Evolutionary conservation across 2,329 filamentous ascomycete species (phyloP).

Genomic region (Aspergillus flavus): DNA sequence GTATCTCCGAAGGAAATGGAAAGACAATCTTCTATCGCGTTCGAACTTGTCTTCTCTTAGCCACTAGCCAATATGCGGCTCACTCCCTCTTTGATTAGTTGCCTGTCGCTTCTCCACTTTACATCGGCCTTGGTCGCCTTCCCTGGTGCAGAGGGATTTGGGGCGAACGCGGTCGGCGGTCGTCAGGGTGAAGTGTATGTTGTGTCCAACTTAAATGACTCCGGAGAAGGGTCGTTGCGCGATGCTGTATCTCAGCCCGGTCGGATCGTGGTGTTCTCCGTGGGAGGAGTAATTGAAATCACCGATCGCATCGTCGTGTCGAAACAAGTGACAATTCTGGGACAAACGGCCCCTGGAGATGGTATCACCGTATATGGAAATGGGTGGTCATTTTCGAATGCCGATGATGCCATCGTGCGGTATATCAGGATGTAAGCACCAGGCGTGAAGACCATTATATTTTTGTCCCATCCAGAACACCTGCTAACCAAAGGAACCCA

Average conservation of each 20-base stretch:
- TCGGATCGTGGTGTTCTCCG: constrained; percentile 54
- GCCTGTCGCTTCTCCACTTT: constrained; percentile 13
- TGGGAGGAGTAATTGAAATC: constrained; percentile 55
- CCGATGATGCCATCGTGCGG: constrained; percentile 57
- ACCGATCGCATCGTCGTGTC: constrained; percentile 50
- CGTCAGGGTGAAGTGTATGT: constrained; percentile 52
- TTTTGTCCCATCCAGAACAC: not conserved
- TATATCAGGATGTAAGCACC: constrained; percentile 54
- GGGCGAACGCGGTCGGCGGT: constrained; percentile 50
- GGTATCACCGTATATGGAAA: constrained; percentile 59
- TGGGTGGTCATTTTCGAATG: constrained; percentile 55
- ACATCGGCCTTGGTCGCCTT: constrained; percentile 42
- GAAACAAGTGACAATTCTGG: constrained; percentile 53
- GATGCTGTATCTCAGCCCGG: constrained; percentile 53
- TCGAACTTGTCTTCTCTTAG: not conserved
- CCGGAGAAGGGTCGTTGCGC: constrained; percentile 53
- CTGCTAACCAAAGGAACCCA: not conserved
- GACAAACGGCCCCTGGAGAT: constrained; percentile 54
- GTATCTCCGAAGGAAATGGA: not conserved
- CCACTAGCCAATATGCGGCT: constrained; percentile 8
- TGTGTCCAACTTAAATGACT: constrained; percentile 53
- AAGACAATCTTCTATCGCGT: not conserved
- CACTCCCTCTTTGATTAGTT: constrained; percentile 1
- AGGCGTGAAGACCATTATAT: no score
- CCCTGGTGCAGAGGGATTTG: constrained; percentile 55